phyloP scores from a whole-genome alignment of 2,329 filamentous ascomycete species.

The Talaromyces sp. region DNA sequence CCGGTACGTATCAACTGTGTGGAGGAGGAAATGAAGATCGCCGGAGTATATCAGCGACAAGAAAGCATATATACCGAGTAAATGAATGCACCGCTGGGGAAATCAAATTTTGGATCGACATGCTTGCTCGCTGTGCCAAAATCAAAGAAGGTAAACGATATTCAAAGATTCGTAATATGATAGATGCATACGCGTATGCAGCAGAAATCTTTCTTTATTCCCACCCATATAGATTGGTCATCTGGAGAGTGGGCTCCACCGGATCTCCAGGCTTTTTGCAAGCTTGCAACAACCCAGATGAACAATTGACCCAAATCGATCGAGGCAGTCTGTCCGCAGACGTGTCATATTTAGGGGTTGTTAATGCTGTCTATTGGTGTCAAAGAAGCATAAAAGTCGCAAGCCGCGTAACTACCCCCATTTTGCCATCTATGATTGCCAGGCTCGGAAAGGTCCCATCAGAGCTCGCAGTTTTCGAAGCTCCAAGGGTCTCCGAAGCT shows the following conservation, averaged over 20 bases:
- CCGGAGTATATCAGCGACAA: background rate
- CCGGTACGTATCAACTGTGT: background rate
- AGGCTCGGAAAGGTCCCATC: background rate
- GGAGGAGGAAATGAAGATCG: background rate
- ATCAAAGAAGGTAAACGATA: background rate
- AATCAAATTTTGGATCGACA: background rate
- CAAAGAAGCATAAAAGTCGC: background rate
- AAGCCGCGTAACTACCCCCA: background rate
- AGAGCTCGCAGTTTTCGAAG: background rate
- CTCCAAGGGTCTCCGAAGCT: background rate
- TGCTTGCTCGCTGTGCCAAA: background rate
- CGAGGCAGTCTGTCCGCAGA: background rate
- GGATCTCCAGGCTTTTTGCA: conserved; percentile 1
- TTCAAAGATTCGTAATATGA: background rate
- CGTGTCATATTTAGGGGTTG: background rate
- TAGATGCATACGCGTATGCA: conserved; percentile 1
- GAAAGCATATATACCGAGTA: background rate
- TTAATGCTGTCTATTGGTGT: background rate
- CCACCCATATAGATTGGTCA: conserved; percentile 1
- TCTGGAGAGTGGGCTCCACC: background rate
- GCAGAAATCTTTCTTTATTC: background rate
- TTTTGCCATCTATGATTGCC: background rate
- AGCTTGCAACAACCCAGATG: background rate
- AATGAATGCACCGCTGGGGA: background rate
- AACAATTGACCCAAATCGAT: background rate